Base-by-base conservation (phyloP, 2,329 filamentous ascomycete genomes). In the Plenodomus biglobosus region DNA sequence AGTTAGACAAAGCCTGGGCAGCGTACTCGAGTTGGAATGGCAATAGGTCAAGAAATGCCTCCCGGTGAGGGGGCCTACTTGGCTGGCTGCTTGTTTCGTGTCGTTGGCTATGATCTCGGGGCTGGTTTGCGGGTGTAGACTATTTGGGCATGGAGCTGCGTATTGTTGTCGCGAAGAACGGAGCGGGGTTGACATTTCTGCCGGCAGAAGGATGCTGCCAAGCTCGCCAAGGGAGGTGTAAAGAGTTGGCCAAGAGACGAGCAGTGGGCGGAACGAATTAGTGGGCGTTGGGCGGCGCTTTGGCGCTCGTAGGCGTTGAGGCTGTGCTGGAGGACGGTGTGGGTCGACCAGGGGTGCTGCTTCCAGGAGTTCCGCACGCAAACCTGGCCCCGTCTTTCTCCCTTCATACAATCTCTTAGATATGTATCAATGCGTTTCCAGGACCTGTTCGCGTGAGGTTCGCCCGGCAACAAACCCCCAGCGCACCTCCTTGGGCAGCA, bases 271-370 rank as follows among this genome's bases (percentile, higher is more conserved):
- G 56, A 61, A 54, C 55, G 48, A 58, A 59, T 55, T 46, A 40
- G 48, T 40, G 37, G 41, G 50, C 43, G 42, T 40, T 42, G 35
- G 43, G 40, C 44, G 50, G 50, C 52, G 52, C 56, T 38, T 37
- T 19, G 52, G 37, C 62, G 62, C 62, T 60, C 64, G 58, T 58
- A 50, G 64, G 65, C 65, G 61, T 54, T 56, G 66, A 65, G 66
- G 65, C 66, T 66, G 64, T 67, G 66, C 52, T 56, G 40, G 46
- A 45, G 46, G 24, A 42, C 40, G 40, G 46, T 45, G 34, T 41
- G n/a, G n/a, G 16, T 37, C 35, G 16, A 38, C 43, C 34, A 48
- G 49, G 60, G 39, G 47, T 19, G n/a, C 24, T 6, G 34, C 24
- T 48, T 44, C 43, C 53, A 55, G 42, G 56, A 38, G 39, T 46